Conservation (phyloP, 495 filamentous ascomycete species). For the Monascus purpureus region DNA sequence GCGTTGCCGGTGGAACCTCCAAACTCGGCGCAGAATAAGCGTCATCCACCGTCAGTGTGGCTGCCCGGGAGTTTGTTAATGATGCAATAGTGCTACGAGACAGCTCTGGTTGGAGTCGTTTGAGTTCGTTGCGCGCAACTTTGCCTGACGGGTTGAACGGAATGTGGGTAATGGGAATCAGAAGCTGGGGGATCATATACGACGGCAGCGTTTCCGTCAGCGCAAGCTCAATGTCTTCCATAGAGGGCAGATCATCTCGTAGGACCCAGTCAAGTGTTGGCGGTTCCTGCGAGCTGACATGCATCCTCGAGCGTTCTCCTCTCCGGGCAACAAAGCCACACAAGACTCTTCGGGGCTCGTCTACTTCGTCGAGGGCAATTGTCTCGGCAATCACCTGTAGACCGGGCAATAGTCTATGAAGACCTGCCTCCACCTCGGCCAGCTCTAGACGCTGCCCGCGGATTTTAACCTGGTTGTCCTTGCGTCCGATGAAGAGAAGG, state of each 20-base stretch:
- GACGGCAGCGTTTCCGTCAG: slow-evolving; percentile 6
- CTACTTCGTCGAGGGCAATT: background rate
- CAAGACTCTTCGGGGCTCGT: background rate
- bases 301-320: no score
- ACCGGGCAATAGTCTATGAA: background rate
- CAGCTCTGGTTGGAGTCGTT: no score
- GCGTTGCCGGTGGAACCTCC: no score
- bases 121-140: background rate
- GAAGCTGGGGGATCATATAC: slow-evolving; percentile 25
- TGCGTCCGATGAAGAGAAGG: slow-evolving; percentile 55
- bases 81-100: slow-evolving; percentile 6
- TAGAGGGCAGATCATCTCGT: background rate
- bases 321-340: no score
- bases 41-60: background rate
- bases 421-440: slow-evolving; percentile 51
- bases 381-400: background rate
- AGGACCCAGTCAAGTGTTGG: background rate
- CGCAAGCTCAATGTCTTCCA: slow-evolving; percentile 1
- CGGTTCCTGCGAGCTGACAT: background rate
- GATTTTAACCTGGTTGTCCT: slow-evolving; percentile 66
- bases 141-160: slow-evolving; percentile 14
- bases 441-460: slow-evolving; percentile 65
- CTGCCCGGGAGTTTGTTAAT: background rate
- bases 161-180: slow-evolving; percentile 14
- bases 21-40: background rate